Percentiles rank a stretch among this genome's conserved stretches.
Evolutionary conservation across 1,139 yeast species (phyloP).

Genomic region (Suhomyces terraborum): DNA sequence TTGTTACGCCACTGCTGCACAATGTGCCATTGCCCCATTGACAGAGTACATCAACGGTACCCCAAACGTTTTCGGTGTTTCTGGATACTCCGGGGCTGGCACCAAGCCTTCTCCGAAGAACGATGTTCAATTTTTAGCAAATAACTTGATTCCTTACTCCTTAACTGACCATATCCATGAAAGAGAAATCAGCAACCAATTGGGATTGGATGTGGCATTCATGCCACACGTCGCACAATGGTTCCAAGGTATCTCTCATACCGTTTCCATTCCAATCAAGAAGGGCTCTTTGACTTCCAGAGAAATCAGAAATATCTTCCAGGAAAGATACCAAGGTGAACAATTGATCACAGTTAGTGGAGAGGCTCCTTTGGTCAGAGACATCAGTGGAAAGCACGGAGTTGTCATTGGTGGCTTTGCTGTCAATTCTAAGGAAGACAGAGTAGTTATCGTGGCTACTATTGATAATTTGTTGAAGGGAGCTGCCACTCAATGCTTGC

Average conservation of each 20-base stretch:
- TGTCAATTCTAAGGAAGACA: slow-evolving; percentile 80
- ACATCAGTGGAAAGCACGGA: slow-evolving; percentile 91
- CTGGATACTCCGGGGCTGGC: slow-evolving; percentile 99
- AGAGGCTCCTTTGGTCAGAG: slow-evolving; percentile 89
- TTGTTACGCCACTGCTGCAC: slow-evolving; percentile 98
- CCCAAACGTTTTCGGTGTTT: slow-evolving; percentile 90
- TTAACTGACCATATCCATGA: slow-evolving; percentile 97
- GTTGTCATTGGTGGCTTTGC: slow-evolving; percentile 95
- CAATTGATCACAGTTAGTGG: slow-evolving; percentile 81
- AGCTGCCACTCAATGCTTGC: slow-evolving; percentile 97
- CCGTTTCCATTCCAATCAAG: slow-evolving; percentile 86
- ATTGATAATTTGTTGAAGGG: slow-evolving; percentile 96
- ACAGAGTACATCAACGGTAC: slow-evolving; percentile 60
- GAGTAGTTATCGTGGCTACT: slow-evolving; percentile 93
- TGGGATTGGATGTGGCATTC: slow-evolving; percentile 81
- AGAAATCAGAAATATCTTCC: slow-evolving; percentile 82
- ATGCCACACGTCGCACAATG: slow-evolving; percentile 98
- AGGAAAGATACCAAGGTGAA: slow-evolving; percentile 87
- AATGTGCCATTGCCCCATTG: slow-evolving; percentile 87
- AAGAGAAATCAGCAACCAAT: slow-evolving; percentile 80
- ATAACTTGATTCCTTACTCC: slow-evolving; percentile 93
- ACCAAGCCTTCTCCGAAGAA: slow-evolving; percentile 97
- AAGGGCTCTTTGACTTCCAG: slow-evolving; percentile 70
- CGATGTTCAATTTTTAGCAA: slow-evolving; percentile 68
- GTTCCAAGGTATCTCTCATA: slow-evolving; percentile 97